phyloP scores from a whole-genome alignment of 148 eudicot species.

The Spergularia marina region DNA sequence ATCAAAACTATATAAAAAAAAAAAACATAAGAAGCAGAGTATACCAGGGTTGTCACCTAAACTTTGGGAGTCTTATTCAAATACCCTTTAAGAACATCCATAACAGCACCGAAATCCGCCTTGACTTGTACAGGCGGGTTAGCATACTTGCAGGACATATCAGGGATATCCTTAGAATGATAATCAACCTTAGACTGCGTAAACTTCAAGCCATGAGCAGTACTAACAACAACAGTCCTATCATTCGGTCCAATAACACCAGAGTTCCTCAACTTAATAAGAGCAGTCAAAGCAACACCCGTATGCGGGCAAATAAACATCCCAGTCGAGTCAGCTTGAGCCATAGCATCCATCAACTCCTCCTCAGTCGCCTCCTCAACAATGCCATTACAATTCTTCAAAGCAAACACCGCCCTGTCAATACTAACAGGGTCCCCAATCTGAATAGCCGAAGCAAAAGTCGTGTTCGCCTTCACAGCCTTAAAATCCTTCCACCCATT shows the following conservation, averaged over 20 bases:
- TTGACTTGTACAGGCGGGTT: constrained; percentile 80
- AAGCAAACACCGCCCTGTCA: constrained; percentile 80
- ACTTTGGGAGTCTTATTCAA: constrained; percentile 36
- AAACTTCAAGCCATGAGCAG: constrained; percentile 80
- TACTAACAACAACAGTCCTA: constrained; percentile 90
- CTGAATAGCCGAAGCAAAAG: constrained; percentile 94
- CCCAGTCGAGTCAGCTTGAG: constrained; percentile 92
- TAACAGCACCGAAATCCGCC: constrained; percentile 88
- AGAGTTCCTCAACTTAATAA: constrained; percentile 65
- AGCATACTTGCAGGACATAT: constrained; percentile 71
- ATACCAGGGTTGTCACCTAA: constrained; percentile 28
- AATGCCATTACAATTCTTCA: constrained; percentile 69
- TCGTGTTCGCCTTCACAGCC: constrained; percentile 71
- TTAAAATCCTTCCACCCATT: constrained; percentile 77
- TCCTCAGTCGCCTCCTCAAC: constrained; percentile 98
- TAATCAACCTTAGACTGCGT: constrained; percentile 82
- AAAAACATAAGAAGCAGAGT: neutral
- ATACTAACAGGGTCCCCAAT: constrained; percentile 97
- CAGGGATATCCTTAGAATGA: constrained; percentile 65
- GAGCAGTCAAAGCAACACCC: constrained; percentile 83
- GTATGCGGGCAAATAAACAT: constrained; percentile 98
- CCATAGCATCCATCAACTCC: constrained; percentile 97
- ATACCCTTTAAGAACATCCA: constrained; percentile 83
- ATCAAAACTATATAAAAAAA: neutral
- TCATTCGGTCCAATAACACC: constrained; percentile 69